phyloP scores from a whole-genome alignment of 2,329 filamentous ascomycete genomes.

The Rhinocladiella similis region DNA sequence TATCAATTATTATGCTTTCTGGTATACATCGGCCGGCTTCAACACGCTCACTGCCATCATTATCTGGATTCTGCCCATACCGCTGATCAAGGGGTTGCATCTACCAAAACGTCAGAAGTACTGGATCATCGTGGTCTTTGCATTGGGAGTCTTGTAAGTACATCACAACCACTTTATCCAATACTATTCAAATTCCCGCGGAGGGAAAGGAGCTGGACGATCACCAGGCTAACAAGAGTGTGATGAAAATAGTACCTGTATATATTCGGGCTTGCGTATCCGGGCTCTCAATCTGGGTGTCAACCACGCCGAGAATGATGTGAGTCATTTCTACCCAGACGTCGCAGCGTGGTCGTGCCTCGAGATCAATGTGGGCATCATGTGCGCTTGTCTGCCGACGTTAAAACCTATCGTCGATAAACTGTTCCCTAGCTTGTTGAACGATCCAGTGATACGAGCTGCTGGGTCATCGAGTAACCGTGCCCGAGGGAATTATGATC shows the following conservation, averaged over 20 bases:
- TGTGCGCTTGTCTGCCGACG: constrained; percentile 28
- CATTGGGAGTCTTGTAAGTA: background rate
- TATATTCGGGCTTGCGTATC: background rate
- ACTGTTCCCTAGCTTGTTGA: background rate
- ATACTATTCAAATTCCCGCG: background rate
- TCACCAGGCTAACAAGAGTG: too few species aligned
- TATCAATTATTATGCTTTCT: constrained; percentile 1
- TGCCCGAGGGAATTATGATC: background rate
- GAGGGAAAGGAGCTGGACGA: too few species aligned
- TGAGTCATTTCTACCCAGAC: background rate
- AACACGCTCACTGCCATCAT: background rate
- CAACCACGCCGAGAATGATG: background rate
- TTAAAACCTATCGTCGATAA: constrained; percentile 8
- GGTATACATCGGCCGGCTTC: background rate
- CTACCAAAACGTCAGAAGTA: constrained; percentile 1
- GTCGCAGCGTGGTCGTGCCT: constrained; percentile 20
- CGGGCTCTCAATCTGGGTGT: background rate
- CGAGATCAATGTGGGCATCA: constrained; percentile 28
- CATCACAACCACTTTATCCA: background rate
- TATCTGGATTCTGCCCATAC: background rate
- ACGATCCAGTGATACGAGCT: background rate
- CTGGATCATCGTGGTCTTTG: background rate
- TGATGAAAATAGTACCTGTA: background rate
- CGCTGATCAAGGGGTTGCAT: background rate
- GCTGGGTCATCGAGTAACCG: background rate